Conservation (phyloP, 176 grass and related monocot species). For the Oryza glaberrima region DNA sequence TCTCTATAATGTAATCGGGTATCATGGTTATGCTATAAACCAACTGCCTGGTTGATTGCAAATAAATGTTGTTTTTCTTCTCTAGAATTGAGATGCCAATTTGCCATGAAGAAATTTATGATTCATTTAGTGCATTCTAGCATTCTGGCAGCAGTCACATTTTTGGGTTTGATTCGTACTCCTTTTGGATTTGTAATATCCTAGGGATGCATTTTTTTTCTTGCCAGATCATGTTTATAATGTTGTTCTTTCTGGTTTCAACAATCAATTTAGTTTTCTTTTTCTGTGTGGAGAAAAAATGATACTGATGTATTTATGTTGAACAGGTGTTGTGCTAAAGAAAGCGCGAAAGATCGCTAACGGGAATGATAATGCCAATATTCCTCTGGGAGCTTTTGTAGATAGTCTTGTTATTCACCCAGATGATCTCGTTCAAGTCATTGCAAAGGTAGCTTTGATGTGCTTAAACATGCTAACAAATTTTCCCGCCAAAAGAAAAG, state of each 20-base stretch:
- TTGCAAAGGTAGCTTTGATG: slow-evolving; percentile 70
- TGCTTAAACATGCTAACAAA: neutral
- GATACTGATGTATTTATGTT: slow-evolving; percentile 41
- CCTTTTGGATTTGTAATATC: neutral
- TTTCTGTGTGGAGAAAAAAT: neutral
- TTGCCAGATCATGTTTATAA: neutral
- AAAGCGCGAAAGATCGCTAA: slow-evolving; percentile 83
- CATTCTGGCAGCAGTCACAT: neutral
- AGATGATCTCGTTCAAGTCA: slow-evolving; percentile 87
- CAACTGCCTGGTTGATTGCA: neutral
- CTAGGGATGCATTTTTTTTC: neutral
- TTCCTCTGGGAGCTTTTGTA: slow-evolving; percentile 72
- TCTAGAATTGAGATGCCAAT: neutral
- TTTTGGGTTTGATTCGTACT: neutral
- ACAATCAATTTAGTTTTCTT: neutral
- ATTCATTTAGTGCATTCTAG: neutral
- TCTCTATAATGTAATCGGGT: neutral
- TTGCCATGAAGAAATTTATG: neutral
- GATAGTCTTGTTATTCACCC: slow-evolving; percentile 77
- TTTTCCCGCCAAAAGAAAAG: neutral
- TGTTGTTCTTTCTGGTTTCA: neutral
- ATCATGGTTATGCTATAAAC: neutral
- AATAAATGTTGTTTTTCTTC: neutral
- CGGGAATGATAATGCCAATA: slow-evolving; percentile 59
- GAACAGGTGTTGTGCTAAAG: slow-evolving; percentile 86